Percentiles rank a stretch among this genome's conserved stretches.
Evolutionary conservation across 2,329 filamentous ascomycete genomes (phyloP).

Genomic region (Trichoderma atrobrunneum): DNA sequence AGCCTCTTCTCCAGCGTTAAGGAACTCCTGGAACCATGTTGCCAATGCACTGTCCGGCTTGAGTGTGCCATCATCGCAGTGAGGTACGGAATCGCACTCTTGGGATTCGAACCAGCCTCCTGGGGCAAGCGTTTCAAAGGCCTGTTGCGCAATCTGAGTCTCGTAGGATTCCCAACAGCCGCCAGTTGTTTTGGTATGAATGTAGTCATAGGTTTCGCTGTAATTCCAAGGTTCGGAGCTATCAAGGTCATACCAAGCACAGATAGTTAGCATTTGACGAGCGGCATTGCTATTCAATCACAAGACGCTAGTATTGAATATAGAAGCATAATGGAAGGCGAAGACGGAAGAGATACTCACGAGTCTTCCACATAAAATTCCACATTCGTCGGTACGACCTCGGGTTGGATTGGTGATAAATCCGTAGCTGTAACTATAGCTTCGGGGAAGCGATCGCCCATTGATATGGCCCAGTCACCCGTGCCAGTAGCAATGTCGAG

Average conservation of each 20-base stretch:
- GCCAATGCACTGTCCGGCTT: constrained; percentile 36
- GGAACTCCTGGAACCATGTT: constrained; percentile 41
- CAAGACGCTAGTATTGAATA: background rate
- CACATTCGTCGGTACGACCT: constrained; percentile 67
- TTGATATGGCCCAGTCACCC: constrained; percentile 63
- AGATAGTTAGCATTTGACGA: background rate
- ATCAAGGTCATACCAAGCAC: background rate
- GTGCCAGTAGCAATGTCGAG: constrained; percentile 47
- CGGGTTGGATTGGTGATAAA: constrained; percentile 65
- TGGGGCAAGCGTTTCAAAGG: constrained; percentile 47
- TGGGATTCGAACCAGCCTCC: constrained; percentile 57
- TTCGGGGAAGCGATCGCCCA: constrained; percentile 60
- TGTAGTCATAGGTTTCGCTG: constrained; percentile 54
- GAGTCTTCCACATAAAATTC: constrained; percentile 70
- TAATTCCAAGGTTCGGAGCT: constrained; percentile 51
- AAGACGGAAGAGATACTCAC: constrained; percentile 27
- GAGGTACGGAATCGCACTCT: constrained; percentile 40
- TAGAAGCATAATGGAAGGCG: background rate
- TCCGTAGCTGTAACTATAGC: constrained; percentile 62
- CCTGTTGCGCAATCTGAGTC: constrained; percentile 49
- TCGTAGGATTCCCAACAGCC: constrained; percentile 51
- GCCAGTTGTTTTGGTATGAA: constrained; percentile 50
- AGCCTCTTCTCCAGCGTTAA: constrained; percentile 37
- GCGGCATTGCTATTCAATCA: background rate
- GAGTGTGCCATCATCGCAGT: constrained; percentile 48